Percentiles rank a stretch among this genome's conserved stretches.
Conservation (phyloP, 2,329 filamentous ascomycete species). For the Monosporascus ibericus region DNA sequence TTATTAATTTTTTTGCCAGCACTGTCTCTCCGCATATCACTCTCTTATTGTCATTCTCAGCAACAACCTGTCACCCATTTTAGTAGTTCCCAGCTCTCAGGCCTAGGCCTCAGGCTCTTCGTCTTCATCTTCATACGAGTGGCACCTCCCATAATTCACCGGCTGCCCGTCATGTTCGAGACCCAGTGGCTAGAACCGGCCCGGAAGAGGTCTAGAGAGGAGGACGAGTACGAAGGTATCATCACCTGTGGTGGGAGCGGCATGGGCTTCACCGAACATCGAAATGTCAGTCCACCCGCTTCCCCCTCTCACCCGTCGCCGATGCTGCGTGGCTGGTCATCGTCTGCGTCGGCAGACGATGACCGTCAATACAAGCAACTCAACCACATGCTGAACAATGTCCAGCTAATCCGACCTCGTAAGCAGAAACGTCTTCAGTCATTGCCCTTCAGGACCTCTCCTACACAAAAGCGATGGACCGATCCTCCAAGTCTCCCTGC, state of each 20-base stretch:
- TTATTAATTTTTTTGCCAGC: too few relatives aligned
- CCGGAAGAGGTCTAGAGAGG: constrained; percentile 23
- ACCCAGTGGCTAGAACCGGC: constrained; percentile 13
- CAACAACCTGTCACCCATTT: background rate
- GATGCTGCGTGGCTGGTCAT: background rate
- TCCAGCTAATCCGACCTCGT: constrained; percentile 9
- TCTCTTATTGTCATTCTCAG: background rate
- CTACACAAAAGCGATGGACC: constrained; percentile 30
- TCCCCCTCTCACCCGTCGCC: background rate
- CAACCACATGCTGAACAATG: background rate
- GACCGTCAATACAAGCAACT: background rate
- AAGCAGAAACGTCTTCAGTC: constrained; percentile 49
- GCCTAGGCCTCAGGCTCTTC: too few relatives aligned
- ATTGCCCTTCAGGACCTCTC: constrained; percentile 43
- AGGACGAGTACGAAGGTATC: constrained; percentile 16
- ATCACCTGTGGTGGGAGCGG: constrained; percentile 9
- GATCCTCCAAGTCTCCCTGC: constrained; percentile 21
- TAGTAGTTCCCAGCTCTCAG: too few relatives aligned
- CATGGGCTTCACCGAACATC: constrained; percentile 26
- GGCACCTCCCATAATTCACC: background rate
- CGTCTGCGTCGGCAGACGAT: background rate
- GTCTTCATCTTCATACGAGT: too few relatives aligned
- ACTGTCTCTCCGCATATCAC: background rate
- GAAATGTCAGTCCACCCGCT: constrained; percentile 21
- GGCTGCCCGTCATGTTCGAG: constrained; percentile 10